Evolutionary conservation across 805 yeast genomes (phyloP).

Genomic region (Candida parachauliodes): DNA sequence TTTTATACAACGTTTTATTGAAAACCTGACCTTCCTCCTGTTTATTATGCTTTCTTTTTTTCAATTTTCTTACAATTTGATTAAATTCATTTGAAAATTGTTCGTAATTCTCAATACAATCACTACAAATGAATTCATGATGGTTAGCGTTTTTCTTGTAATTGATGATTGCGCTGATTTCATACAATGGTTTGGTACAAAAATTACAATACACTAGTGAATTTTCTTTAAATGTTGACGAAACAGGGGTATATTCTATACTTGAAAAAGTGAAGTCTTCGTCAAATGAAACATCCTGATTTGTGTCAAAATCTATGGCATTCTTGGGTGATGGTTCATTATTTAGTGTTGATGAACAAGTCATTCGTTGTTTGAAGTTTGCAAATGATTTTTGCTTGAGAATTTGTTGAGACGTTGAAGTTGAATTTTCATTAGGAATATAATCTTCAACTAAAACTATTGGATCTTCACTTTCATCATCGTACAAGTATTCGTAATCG

Average conservation of each 20-base stretch:
- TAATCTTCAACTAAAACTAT: conserved; percentile 57
- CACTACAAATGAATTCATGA: conserved; percentile 60
- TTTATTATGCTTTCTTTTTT: neutral
- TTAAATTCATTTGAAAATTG: conserved; percentile 41
- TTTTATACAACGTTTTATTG: conserved; percentile 14
- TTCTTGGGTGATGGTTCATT: neutral
- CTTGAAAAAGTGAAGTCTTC: conserved; percentile 4
- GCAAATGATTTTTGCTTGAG: conserved; percentile 35
- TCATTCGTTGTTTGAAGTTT: conserved; percentile 24
- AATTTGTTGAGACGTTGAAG: conserved; percentile 10
- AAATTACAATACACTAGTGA: conserved; percentile 54
- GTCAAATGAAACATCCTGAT: neutral
- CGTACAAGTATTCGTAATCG: conserved; percentile 6
- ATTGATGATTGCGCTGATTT: conserved; percentile 40
- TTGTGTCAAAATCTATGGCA: neutral
- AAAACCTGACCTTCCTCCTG: conserved; percentile 1
- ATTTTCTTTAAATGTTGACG: conserved; percentile 12
- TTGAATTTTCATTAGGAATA: conserved; percentile 17
- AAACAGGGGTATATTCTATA: neutral
- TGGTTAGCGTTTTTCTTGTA: conserved; percentile 16
- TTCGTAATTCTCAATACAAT: conserved; percentile 58
- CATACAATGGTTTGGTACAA: conserved; percentile 69
- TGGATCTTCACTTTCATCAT: conserved; percentile 30
- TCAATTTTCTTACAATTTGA: conserved; percentile 7
- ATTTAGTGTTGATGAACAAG: neutral